Conservation (phyloP, 371 early-diverging fungal genomes). For the Mortierella sp. region DNA sequence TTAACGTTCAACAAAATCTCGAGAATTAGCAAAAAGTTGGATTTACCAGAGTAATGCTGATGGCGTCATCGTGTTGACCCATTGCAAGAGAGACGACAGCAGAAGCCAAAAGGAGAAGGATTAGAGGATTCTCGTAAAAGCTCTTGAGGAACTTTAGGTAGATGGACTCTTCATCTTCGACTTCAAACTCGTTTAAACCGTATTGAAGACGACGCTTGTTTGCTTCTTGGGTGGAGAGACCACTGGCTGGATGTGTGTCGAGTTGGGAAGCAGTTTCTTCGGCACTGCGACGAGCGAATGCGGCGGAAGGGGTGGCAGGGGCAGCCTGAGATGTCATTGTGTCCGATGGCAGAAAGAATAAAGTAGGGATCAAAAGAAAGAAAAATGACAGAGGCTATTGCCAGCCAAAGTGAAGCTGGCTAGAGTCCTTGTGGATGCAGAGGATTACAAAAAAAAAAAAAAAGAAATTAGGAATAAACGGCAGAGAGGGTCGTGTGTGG, state of each 20-base stretch:
- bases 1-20: too few species aligned
- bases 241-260: slow-evolving; percentile 63
- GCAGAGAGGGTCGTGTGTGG: background rate
- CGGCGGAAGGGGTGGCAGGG: slow-evolving; percentile 68
- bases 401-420: slow-evolving; percentile 1
- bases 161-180: slow-evolving; percentile 71
- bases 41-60: slow-evolving; percentile 91
- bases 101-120: slow-evolving; percentile 89
- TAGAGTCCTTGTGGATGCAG: background rate
- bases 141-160: slow-evolving; percentile 76
- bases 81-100: slow-evolving; percentile 87
- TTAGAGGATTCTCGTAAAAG: slow-evolving; percentile 80
- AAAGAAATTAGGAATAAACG: background rate
- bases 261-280: slow-evolving; percentile 67
- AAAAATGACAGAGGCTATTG: background rate
- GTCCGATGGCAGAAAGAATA: background rate
- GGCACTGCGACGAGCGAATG: slow-evolving; percentile 69
- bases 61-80: slow-evolving; percentile 94
- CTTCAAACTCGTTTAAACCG: slow-evolving; percentile 77
- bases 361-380: background rate
- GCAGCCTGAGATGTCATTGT: slow-evolving; percentile 47
- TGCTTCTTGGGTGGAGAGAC: slow-evolving; percentile 66
- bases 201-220: slow-evolving; percentile 67
- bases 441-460: slow-evolving; percentile 8
- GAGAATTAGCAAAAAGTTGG: background rate